A percentile compares a stretch with the other conserved stretches of the same genome.
These are phyloP conservation scores for Diaporthe ilicicola DNA, from an alignment of 2,329 filamentous ascomycete genomes.

Conservation along the genomic window DNA sequence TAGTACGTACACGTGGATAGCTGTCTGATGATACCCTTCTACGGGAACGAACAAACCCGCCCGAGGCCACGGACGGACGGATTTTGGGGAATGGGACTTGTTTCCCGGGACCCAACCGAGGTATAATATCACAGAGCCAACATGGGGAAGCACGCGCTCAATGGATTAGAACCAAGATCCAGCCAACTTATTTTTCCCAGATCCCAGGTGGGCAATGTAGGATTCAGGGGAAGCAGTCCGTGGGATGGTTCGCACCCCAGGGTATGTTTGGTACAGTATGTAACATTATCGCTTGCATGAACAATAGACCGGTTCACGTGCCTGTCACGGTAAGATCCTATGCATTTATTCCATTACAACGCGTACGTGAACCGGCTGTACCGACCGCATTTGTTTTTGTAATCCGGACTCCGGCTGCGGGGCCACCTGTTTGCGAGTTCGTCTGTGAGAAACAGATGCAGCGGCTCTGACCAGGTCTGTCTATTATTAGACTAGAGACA, in stretches of 20 bases:
- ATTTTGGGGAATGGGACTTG: not conserved
- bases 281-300: not conserved
- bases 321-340: not conserved
- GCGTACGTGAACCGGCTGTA: too few species aligned
- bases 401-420: not conserved
- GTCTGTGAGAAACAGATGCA: not conserved
- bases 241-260: not conserved
- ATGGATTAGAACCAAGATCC: not conserved
- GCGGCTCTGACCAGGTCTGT: not conserved
- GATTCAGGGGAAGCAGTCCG: not conserved
- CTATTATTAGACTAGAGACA: slow-evolving; percentile 22
- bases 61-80: not conserved
- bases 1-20: too few species aligned
- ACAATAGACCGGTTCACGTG: not conserved
- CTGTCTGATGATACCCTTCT: too few species aligned
- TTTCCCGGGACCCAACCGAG: not conserved
- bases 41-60: not conserved
- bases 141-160: not conserved
- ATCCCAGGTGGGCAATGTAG: not conserved
- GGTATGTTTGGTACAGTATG: not conserved
- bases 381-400: not conserved
- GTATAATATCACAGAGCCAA: not conserved
- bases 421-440: not conserved
- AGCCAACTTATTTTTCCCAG: not conserved
- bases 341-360: not conserved